Conservation (phyloP, 176 grass and related monocot species). For the Zea luxurians region DNA sequence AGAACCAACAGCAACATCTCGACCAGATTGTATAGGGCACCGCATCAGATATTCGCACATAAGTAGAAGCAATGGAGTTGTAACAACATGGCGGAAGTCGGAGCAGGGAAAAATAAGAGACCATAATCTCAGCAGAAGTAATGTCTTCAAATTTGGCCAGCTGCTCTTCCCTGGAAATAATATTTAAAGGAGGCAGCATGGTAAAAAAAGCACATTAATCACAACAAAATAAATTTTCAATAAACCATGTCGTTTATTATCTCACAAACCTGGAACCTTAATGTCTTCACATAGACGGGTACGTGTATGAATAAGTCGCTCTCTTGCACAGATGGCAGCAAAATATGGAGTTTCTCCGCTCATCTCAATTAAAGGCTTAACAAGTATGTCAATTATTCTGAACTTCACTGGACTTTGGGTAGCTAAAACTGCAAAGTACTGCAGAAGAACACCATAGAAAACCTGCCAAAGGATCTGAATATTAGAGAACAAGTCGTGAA, state of each 20-base stretch:
- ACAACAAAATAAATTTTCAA: conserved; percentile 38
- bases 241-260: conserved; percentile 24
- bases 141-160: conserved; percentile 89
- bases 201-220: conserved; percentile 4
- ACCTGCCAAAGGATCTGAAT: conserved; percentile 57
- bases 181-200: conserved; percentile 23
- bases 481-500: conserved; percentile 17
- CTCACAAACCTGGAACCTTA: conserved; percentile 66
- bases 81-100: conserved; percentile 83
- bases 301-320: conserved; percentile 66
- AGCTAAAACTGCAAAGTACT: conserved; percentile 87
- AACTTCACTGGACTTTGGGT: conserved; percentile 67
- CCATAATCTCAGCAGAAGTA: conserved; percentile 90
- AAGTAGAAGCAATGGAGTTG: conserved; percentile 82
- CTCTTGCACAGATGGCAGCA: conserved; percentile 88
- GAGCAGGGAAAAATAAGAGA: conserved; percentile 87
- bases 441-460: conserved; percentile 90
- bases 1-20: conserved; percentile 79
- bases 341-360: conserved; percentile 94
- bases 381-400: conserved; percentile 78
- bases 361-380: conserved; percentile 93
- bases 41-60: conserved; percentile 92
- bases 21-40: conserved; percentile 76
- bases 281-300: conserved; percentile 75
- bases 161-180: conserved; percentile 63